Percentiles rank a stretch among this genome's conserved stretches.
Conservation (phyloP, 2,329 filamentous ascomycete species). For the Gaeumannomyces tritici region DNA sequence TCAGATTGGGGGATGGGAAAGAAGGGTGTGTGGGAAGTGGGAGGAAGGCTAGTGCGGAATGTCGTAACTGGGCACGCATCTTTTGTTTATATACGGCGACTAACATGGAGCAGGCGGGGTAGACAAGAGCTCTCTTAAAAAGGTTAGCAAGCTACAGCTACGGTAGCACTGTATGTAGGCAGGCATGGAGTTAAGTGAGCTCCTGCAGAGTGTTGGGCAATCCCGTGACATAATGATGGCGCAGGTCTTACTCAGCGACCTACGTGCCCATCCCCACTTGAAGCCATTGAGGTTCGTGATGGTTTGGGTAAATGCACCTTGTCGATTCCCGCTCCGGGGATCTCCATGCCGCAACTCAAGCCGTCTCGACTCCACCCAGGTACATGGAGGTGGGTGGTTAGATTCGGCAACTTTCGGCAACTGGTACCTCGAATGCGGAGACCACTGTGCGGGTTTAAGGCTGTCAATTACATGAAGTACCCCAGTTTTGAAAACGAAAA, state of each 20-base stretch:
- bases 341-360: too few relatives aligned
- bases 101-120: not conserved
- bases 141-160: too few relatives aligned
- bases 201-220: not conserved
- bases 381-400: too few relatives aligned
- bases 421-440: too few relatives aligned
- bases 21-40: not conserved
- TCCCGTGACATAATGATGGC: not conserved
- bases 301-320: too few relatives aligned
- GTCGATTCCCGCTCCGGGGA: too few relatives aligned
- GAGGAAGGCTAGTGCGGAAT: not conserved
- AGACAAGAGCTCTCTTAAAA: not conserved
- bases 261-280: not conserved
- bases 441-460: too few relatives aligned
- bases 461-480: too few relatives aligned
- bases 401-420: too few relatives aligned
- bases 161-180: not conserved
- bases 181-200: not conserved
- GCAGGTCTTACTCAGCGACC: conserved; percentile 1
- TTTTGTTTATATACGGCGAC: not conserved
- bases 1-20: not conserved
- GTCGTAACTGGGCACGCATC: too few relatives aligned
- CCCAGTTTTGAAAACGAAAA: too few relatives aligned
- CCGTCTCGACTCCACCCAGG: too few relatives aligned
- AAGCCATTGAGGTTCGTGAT: not conserved